These are phyloP conservation scores for Coemansia sp. DNA, from an alignment of 192 early-diverging fungal species.

Conservation along the genomic window DNA sequence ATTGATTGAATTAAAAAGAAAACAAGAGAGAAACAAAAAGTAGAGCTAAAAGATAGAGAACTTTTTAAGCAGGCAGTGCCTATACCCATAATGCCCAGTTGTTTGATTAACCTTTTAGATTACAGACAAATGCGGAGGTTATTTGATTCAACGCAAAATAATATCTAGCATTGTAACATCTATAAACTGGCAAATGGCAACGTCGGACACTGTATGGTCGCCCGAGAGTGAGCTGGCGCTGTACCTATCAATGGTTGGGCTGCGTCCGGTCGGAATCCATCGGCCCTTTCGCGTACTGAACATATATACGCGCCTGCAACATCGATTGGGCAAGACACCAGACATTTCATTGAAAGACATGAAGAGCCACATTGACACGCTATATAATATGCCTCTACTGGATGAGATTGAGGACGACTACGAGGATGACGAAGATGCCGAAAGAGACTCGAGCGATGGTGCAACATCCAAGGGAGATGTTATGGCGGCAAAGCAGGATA, in stretches of 20 bases:
- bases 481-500: not conserved
- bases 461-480: not conserved
- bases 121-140: no score
- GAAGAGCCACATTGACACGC: constrained; percentile 24
- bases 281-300: constrained; percentile 49
- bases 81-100: no score
- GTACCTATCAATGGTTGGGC: constrained; percentile 47
- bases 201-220: constrained; percentile 20
- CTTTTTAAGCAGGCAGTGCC: no score
- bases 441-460: constrained; percentile 1
- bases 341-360: constrained; percentile 31
- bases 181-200: constrained; percentile 10
- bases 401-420: constrained; percentile 47
- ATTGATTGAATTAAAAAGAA: no score
- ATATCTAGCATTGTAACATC: not conserved
- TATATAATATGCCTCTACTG: constrained; percentile 39
- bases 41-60: no score
- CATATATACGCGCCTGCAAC: constrained; percentile 45
- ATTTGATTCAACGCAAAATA: no score
- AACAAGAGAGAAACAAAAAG: no score
- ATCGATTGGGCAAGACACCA: constrained; percentile 23
- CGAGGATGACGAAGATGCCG: constrained; percentile 31
- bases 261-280: constrained; percentile 52
- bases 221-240: constrained; percentile 45
- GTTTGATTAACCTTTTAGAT: no score